A percentile compares a stretch with the other conserved stretches of the same genome.
Evolutionary conservation across 139 green algal species (phyloP).

Genomic region (Pycnococcus provasolii): DNA sequence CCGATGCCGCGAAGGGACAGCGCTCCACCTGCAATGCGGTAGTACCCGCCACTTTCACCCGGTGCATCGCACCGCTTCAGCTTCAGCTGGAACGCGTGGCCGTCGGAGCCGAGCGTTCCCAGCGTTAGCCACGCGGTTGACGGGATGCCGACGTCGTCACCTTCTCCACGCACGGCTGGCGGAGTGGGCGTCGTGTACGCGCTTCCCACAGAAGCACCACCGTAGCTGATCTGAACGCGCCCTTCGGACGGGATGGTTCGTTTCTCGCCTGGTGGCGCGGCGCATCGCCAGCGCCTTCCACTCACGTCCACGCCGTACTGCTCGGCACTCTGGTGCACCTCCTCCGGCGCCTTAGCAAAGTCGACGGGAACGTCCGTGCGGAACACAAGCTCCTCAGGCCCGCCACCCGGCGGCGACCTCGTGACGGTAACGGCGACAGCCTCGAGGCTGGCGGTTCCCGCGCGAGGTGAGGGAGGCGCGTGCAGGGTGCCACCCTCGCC

Average conservation of each 20-base stretch:
- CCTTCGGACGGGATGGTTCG: neutral
- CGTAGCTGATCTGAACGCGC: neutral
- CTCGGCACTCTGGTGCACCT: neutral
- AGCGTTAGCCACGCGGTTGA: neutral
- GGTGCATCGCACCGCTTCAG: neutral
- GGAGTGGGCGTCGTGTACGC: neutral
- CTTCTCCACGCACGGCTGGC: neutral
- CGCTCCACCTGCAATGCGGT: no score
- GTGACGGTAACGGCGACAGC: neutral
- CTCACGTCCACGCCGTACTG: neutral
- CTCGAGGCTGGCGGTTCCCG: conserved; percentile 1
- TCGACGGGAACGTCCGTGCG: neutral
- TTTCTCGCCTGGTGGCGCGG: neutral
- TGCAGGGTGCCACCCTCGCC: neutral
- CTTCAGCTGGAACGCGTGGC: conserved; percentile 11
- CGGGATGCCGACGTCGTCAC: neutral
- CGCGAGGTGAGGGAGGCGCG: neutral
- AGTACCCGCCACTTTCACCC: no score
- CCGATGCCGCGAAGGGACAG: no score
- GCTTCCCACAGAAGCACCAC: neutral
- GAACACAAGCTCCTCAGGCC: neutral
- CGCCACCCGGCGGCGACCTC: neutral
- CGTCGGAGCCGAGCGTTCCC: neutral
- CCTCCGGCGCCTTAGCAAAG: neutral
- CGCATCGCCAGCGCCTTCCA: neutral